Percentiles rank a stretch among this genome's conserved stretches.
These are phyloP conservation scores for Cladophialophora carrionii DNA, from an alignment of 2,329 filamentous ascomycete genomes.

Conservation along the genomic window DNA sequence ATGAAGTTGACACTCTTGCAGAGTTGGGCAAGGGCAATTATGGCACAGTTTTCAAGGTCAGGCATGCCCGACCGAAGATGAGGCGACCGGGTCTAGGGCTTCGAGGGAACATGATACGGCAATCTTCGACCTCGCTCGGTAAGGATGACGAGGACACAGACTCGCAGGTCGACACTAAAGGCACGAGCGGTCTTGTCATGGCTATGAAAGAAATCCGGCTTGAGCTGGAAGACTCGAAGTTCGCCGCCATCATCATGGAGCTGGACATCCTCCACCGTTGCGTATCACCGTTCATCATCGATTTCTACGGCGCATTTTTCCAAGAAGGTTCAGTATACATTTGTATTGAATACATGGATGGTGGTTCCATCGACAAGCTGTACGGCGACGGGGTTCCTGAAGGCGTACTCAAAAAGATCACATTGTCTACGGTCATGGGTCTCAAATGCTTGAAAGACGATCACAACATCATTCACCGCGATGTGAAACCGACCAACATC, in stretches of 20 bases:
- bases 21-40: slow-evolving; percentile 98
- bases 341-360: slow-evolving; percentile 99
- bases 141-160: slow-evolving; percentile 38
- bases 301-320: slow-evolving; percentile 98
- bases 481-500: slow-evolving; percentile 99
- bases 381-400: slow-evolving; percentile 91
- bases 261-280: slow-evolving; percentile 94
- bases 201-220: slow-evolving; percentile 99
- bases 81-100: slow-evolving; percentile 63
- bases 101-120: slow-evolving; percentile 60
- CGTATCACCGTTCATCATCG: slow-evolving; percentile 92
- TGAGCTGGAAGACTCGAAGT: slow-evolving; percentile 94
- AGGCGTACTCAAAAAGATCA: slow-evolving; percentile 83
- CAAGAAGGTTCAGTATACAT: slow-evolving; percentile 99
- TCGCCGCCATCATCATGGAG: slow-evolving; percentile 96
- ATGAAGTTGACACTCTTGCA: slow-evolving; percentile 90
- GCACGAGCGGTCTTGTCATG: slow-evolving; percentile 77
- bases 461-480: slow-evolving; percentile 98
- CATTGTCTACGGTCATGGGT: slow-evolving; percentile 84
- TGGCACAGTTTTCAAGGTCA: slow-evolving; percentile 95
- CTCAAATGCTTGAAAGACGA: slow-evolving; percentile 94
- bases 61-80: slow-evolving; percentile 73
- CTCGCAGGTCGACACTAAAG: slow-evolving; percentile 43
- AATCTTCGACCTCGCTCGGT: slow-evolving; percentile 37
- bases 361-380: slow-evolving; percentile 94